A percentile compares a stretch with the other conserved stretches of the same genome.
These are phyloP conservation scores for Linum trigynum DNA, from an alignment of 345 rosid genomes.

Conservation along the genomic window DNA sequence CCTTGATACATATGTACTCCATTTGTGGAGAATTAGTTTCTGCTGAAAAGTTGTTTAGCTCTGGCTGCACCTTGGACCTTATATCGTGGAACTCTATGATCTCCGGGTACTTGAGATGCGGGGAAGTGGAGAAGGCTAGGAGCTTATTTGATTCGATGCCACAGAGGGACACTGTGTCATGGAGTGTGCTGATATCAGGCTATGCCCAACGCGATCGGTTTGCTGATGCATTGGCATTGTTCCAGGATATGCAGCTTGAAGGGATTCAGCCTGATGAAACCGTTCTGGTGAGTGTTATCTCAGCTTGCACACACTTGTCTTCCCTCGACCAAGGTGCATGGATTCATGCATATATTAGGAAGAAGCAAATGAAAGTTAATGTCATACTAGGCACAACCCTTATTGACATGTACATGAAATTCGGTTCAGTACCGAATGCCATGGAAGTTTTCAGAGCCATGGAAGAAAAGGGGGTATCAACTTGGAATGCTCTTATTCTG, in stretches of 20 bases:
- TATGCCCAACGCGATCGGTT: conserved; percentile 35
- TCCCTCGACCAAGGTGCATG: conserved; percentile 47
- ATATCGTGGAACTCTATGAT: conserved; percentile 61
- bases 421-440: conserved; percentile 44
- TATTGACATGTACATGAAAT: conserved; percentile 53
- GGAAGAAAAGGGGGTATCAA: conserved; percentile 43
- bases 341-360: conserved; percentile 44
- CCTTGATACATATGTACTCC: conserved; percentile 47
- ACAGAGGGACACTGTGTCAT: conserved; percentile 39
- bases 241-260: conserved; percentile 35
- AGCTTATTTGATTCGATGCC: conserved; percentile 42
- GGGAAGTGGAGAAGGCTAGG: conserved; percentile 36
- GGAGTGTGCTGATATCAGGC: conserved; percentile 52
- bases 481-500: conserved; percentile 49
- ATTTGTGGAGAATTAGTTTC: conserved; percentile 28
- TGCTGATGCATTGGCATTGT: conserved; percentile 36
- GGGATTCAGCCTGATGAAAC: conserved; percentile 38
- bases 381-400: conserved; percentile 44
- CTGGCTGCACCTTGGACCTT: conserved; percentile 27
- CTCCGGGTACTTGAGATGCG: conserved; percentile 40
- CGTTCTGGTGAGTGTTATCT: conserved; percentile 38
- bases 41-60: conserved; percentile 36
- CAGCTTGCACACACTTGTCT: conserved; percentile 49
- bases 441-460: conserved; percentile 32
- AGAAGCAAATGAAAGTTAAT: conserved; percentile 33